Percentiles rank a stretch among this genome's conserved stretches.
These are phyloP conservation scores for Mycena capillaripes DNA, from an alignment of 768 basidiomycete genomes.

Conservation along the genomic window DNA sequence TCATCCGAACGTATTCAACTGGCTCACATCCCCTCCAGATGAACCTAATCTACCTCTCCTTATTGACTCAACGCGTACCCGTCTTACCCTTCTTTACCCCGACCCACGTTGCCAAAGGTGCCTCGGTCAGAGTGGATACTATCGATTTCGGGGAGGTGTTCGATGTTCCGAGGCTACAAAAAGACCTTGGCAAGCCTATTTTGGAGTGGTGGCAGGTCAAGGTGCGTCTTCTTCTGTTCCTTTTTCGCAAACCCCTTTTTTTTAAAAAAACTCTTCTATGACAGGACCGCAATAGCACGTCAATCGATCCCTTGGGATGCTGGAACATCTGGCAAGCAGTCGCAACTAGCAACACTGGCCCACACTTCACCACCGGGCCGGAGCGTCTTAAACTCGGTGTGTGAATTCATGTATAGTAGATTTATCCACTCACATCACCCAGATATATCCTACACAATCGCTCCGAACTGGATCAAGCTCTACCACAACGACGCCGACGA, in stretches of 20 bases:
- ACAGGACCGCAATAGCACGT: conserved; percentile 37
- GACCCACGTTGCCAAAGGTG: conserved; percentile 42
- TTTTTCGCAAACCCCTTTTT: background rate
- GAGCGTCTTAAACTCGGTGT: conserved; percentile 26
- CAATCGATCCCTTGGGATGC: conserved; percentile 46
- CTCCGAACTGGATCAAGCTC: conserved; percentile 41
- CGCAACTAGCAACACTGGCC: conserved; percentile 6
- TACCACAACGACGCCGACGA: background rate
- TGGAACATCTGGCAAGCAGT: conserved; percentile 51
- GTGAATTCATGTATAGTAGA: background rate
- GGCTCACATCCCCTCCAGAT: conserved; percentile 34
- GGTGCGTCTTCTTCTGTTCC: background rate
- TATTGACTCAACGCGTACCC: conserved; percentile 49
- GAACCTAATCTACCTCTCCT: conserved; percentile 53
- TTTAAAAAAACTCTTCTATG: too few species aligned
- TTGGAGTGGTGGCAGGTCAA: conserved; percentile 57
- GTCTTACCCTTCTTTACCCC: conserved; percentile 52
- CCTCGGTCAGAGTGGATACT: conserved; percentile 26
- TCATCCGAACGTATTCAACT: background rate
- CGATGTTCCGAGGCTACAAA: conserved; percentile 48
- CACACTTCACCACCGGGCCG: conserved; percentile 22
- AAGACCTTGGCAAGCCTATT: conserved; percentile 44
- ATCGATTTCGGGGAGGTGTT: conserved; percentile 43
- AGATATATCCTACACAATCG: conserved; percentile 43
- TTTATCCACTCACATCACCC: background rate